Base-by-base conservation (phyloP, 768 basidiomycete species). In the Auricularia sp. region DNA sequence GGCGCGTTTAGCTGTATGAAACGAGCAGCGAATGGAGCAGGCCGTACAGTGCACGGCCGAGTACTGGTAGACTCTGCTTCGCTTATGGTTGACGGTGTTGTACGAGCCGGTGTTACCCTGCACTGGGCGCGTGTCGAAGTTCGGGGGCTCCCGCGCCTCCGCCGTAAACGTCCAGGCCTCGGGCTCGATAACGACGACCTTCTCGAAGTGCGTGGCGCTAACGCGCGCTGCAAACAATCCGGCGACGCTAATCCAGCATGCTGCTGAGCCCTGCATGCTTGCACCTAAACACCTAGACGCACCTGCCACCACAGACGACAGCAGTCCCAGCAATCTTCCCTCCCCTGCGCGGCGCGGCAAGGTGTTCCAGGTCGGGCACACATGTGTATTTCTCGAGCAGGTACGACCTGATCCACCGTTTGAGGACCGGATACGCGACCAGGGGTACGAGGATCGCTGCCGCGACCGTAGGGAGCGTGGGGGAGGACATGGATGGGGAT, bases 141-240 rank as follows among this genome's bases (percentile, higher is more conserved):
- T n/a, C 47, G 44, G 21, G 64, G 29, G 10, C 43, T 56, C 18
- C 61, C 47, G 58, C 21, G 51, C 71, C 43, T 71, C 70, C 23
- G 70, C 62, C 0, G 69, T 68, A 18, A 67, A 64, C 4, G 72
- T 59, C 70, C 71, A 74, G 14, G 65, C 66, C 21, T 76, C 75
- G 11, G 75, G 67, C 47, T 76, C 75, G 33, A 76, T 65, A 43
- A 76, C 66, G 34, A 76, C 42, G 51, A 76, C 75, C 3, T 66
- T 64, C 60, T 75, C 71, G 63, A 75, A 76, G 62, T 75, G 74
- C 61, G 73, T 69, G 14, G 72, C 69, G 62, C 75, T 75, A 7
- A 75, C 67, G 16, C 73, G 67, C 3, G 75, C 75, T 6, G 75
- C 58, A 34, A 73, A 62, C 11, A 76, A 63, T 6, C 75, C 75